These are phyloP conservation scores for Leptographium flavum DNA, from an alignment of 2,329 filamentous ascomycete species.

Conservation along the genomic window DNA sequence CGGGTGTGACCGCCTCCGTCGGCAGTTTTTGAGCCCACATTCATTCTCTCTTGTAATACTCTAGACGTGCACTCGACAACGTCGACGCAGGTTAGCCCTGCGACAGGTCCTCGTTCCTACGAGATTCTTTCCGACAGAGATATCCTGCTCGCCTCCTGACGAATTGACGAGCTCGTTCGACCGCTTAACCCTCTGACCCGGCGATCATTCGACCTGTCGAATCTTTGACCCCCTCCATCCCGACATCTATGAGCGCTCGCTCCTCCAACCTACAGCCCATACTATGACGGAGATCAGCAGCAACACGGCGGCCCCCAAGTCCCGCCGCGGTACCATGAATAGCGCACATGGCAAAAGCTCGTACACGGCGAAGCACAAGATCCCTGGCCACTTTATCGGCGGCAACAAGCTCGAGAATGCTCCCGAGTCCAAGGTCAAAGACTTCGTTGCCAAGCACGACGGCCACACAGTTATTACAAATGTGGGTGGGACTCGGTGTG, in stretches of 20 bases:
- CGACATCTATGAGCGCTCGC: background rate
- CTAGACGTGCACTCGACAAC: no score
- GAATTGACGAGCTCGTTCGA: no score
- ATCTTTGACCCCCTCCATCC: background rate
- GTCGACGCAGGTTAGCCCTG: no score
- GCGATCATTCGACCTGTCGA: no score
- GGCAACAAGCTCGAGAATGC: slow-evolving; percentile 79
- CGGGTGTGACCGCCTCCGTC: no score
- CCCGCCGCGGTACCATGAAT: slow-evolving; percentile 14
- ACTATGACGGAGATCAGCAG: slow-evolving; percentile 34
- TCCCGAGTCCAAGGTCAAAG: slow-evolving; percentile 75
- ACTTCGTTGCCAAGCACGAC: slow-evolving; percentile 80
- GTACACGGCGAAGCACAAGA: slow-evolving; percentile 66
- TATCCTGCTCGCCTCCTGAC: no score
- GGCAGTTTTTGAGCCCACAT: no score
- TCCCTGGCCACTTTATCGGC: slow-evolving; percentile 91
- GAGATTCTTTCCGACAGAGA: no score
- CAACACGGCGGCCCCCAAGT: slow-evolving; percentile 19
- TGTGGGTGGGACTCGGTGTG: slow-evolving; percentile 37
- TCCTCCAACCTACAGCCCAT: background rate
- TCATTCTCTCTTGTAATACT: no score
- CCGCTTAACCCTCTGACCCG: no score
- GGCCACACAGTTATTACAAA: slow-evolving; percentile 98
- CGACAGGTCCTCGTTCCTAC: no score
- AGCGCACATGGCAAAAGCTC: slow-evolving; percentile 44